Percentiles rank a stretch among this genome's conserved stretches.
These are phyloP conservation scores for Maudiozyma barnettii DNA, from an alignment of 805 yeast species.

Conservation along the genomic window DNA sequence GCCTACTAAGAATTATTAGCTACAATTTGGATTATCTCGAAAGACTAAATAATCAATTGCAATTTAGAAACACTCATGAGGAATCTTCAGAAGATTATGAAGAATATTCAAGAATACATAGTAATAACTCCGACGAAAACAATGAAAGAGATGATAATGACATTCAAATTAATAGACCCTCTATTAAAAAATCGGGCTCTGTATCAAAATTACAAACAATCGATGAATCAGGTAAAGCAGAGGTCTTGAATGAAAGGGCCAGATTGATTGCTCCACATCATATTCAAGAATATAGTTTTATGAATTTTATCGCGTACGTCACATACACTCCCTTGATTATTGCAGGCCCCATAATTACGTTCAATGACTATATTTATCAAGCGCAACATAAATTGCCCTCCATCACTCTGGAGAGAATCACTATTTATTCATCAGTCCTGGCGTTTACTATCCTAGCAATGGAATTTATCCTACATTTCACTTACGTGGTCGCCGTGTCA, in stretches of 20 bases:
- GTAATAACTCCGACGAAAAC: neutral
- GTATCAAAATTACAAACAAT: constrained; percentile 11
- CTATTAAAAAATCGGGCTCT: constrained; percentile 3
- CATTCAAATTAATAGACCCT: constrained; percentile 1
- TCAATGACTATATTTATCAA: constrained; percentile 84
- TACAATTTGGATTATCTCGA: constrained; percentile 69
- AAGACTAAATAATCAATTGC: constrained; percentile 37
- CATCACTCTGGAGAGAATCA: constrained; percentile 42
- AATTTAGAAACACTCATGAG: constrained; percentile 17
- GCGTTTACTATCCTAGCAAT: constrained; percentile 67
- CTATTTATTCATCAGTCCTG: constrained; percentile 59
- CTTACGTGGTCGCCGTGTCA: constrained; percentile 89
- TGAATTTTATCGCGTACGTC: constrained; percentile 65
- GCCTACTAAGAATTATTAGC: constrained; percentile 74
- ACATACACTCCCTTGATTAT: constrained; percentile 82
- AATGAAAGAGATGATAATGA: neutral
- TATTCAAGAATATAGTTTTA: constrained; percentile 47
- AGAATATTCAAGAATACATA: neutral
- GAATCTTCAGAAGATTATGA: neutral
- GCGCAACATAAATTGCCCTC: constrained; percentile 49
- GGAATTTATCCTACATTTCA: constrained; percentile 82
- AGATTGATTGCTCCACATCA: constrained; percentile 58
- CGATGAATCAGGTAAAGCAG: constrained; percentile 10
- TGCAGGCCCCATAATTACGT: constrained; percentile 92
- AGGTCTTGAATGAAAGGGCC: constrained; percentile 45